A percentile compares a stretch with the other conserved stretches of the same genome.
Conservation (phyloP, 495 filamentous ascomycete species). For the Penicillium ucsense region DNA sequence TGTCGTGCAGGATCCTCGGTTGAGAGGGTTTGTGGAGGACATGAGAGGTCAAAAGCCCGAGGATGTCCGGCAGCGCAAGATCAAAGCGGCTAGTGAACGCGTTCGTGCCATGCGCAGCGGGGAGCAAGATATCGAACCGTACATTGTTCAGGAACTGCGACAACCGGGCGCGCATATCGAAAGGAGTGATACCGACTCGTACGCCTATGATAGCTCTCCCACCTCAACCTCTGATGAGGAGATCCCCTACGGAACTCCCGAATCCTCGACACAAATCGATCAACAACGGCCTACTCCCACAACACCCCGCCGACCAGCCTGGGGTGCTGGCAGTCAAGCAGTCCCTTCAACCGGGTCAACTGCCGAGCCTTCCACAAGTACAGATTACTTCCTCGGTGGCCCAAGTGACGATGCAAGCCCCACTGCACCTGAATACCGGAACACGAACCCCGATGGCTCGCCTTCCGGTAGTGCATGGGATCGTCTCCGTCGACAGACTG, state of each 20-base stretch:
- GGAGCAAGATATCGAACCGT: constrained; percentile 1
- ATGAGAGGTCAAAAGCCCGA: constrained; percentile 11
- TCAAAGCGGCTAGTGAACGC: constrained; percentile 9
- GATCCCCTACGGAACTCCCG: neutral
- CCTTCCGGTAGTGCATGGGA: constrained; percentile 30
- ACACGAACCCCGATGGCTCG: constrained; percentile 7
- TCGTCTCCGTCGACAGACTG: constrained; percentile 26
- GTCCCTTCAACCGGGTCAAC: neutral
- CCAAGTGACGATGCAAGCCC: constrained; percentile 33
- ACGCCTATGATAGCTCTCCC: constrained; percentile 1
- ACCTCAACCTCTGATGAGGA: constrained; percentile 2
- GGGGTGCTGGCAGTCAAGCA: neutral
- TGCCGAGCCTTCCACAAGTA: constrained; percentile 2
- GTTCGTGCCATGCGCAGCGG: constrained; percentile 1
- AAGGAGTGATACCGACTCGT: constrained; percentile 1
- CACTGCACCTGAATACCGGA: constrained; percentile 26
- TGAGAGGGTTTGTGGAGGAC: constrained; percentile 16
- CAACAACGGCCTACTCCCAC: neutral
- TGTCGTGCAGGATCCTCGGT: constrained; percentile 17
- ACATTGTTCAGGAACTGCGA: constrained; percentile 1
- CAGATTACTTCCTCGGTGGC: constrained; percentile 20
- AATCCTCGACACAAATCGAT: neutral
- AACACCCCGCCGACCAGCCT: neutral
- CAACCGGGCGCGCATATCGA: neutral
- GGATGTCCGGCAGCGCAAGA: constrained; percentile 17